Conservation (phyloP, 495 filamentous ascomycete genomes). For the Neurospora sp. region DNA sequence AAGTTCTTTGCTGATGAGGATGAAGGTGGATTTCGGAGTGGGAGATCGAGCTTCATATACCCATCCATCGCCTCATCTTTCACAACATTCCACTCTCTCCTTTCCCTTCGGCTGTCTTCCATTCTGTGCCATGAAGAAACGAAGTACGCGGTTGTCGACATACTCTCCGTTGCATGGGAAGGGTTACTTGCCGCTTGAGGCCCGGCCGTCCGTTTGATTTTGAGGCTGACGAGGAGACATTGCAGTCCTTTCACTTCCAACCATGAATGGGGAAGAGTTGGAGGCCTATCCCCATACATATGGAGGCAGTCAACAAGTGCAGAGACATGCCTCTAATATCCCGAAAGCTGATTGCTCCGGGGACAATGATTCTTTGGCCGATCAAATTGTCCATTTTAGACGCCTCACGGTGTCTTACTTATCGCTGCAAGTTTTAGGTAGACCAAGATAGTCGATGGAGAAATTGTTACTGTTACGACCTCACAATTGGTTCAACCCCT, state of each 20-base stretch:
- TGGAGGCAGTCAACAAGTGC: neutral
- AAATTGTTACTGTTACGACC: neutral
- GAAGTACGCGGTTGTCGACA: neutral
- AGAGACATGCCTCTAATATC: neutral
- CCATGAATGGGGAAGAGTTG: neutral
- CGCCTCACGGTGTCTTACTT: neutral
- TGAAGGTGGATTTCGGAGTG: neutral
- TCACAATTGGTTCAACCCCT: neutral
- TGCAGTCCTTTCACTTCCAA: neutral
- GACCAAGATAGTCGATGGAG: neutral
- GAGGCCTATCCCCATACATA: neutral
- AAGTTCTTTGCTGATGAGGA: neutral
- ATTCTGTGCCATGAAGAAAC: neutral
- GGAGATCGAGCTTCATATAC: neutral
- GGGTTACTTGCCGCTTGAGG: neutral
- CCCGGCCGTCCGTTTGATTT: neutral
- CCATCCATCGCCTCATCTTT: neutral
- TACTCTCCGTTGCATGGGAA: neutral
- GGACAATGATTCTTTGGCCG: neutral
- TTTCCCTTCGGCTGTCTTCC: neutral
- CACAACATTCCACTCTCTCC: neutral
- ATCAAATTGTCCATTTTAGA: neutral
- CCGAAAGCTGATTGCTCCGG: neutral
- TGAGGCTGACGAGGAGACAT: neutral
- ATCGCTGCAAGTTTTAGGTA: neutral